Evolutionary conservation across 2,329 filamentous ascomycete species (phyloP), one percentile per base, ranked within the genome.

Genomic region (Stagonosporopsis vannaccii): DNA sequence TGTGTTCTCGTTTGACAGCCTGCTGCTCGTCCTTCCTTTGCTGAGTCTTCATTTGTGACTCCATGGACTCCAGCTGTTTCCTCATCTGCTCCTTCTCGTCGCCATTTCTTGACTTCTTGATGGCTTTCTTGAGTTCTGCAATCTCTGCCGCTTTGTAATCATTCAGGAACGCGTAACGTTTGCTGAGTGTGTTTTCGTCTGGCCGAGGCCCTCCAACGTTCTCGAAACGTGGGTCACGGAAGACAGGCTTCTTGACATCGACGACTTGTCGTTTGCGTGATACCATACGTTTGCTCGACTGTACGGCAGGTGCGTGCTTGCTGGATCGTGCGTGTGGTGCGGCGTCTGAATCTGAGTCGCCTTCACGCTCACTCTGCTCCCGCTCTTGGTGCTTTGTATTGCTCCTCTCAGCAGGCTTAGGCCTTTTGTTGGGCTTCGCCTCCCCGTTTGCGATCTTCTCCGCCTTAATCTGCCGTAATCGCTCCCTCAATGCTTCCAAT

Each of bases 191-290:
- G 45, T 79, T 77, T 71, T 84, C 85, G 71, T 90, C 85, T 20
- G 72, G 68, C 15, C 81, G 74, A 15, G 75, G 77, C 54, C 86
- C 82, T 35, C 82, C 75, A 12, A 88, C 74, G 0, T 88, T 84
- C 60, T 95, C 91, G 79, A 99, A 99, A 46, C 95, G 89, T 17
- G 95, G 95, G 76, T 99, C 95, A 51, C 94, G 89, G 37, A 80
- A 75, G 35, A 65, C 65, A 1, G 83, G 79, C 71, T 90, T 91
- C 54, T 84, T 82, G 13, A 82, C 78, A 6, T 74, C 82, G 48
- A 96, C 80, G 17, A 95, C 88, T 53, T 88, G 87, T 47, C 94
- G 90, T 69, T 85, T 88, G 52, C 95, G 89, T 2, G 89, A 88
- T 22, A 99, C 95, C 46, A 90, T 89, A 44, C 86, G 86, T 78